Evolutionary conservation across 2,329 filamentous ascomycete genomes (phyloP).

Genomic region (Lachnum nothofagi): DNA sequence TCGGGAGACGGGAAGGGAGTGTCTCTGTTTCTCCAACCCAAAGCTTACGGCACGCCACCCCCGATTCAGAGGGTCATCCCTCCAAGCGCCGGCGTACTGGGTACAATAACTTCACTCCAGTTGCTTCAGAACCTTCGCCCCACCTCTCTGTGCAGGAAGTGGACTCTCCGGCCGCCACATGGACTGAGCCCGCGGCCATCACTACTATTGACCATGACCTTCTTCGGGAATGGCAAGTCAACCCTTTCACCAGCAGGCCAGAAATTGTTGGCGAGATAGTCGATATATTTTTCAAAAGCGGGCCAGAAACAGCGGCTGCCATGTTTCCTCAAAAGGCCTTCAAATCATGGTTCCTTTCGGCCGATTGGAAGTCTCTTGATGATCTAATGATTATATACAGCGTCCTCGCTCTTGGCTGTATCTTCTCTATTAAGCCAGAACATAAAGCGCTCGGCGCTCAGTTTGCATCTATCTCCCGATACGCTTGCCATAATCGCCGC

Average conservation of each 20-base stretch:
- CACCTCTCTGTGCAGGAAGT: constrained; percentile 21
- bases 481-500: constrained; percentile 49
- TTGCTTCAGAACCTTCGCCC: constrained; percentile 30
- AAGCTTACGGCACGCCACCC: constrained; percentile 23
- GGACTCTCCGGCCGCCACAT: constrained; percentile 21
- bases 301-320: constrained; percentile 49
- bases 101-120: constrained; percentile 30
- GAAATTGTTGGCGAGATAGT: constrained; percentile 47
- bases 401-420: constrained; percentile 51
- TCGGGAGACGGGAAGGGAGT: constrained; percentile 26
- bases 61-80: constrained; percentile 27
- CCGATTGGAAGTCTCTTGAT: constrained; percentile 42
- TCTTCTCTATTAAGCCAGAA: constrained; percentile 47
- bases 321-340: constrained; percentile 53
- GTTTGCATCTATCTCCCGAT: constrained; percentile 52
- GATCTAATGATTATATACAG: constrained; percentile 58
- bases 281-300: constrained; percentile 52
- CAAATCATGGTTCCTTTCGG: constrained; percentile 47
- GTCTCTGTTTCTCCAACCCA: constrained; percentile 28
- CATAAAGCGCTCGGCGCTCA: constrained; percentile 40
- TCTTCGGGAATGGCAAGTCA: constrained; percentile 32
- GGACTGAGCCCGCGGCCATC: constrained; percentile 16
- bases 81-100: constrained; percentile 30
- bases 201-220: constrained; percentile 16
- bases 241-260: constrained; percentile 49